Evolutionary conservation across 148 eudicot species (phyloP), one percentile per base, ranked within the genome.

Genomic region (Linanthus parryae): DNA sequence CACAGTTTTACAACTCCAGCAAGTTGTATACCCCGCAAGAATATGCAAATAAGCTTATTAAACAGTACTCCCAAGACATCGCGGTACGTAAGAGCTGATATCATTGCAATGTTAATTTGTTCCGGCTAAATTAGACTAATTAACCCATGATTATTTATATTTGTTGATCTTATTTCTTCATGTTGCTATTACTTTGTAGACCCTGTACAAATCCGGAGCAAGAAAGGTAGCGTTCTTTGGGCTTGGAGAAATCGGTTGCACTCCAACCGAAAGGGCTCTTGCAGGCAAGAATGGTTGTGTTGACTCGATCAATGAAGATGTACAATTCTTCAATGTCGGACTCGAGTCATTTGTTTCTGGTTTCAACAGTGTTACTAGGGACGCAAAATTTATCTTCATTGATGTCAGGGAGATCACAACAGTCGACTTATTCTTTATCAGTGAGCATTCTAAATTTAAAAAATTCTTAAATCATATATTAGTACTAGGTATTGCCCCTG

Each of bases 191-290:
- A n/a, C n/a, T n/a, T n/a, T n/a, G n/a, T 25, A 79, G 85, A 54
- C 31, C 15, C 30, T 81, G 44, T 48, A 77, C 21, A 25, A 36
- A 2, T 3, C 9, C 8, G 78, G 74, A 63, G 88, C 88, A 36
- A 81, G 73, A 58, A 81, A 77, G 47, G 54, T 81, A 1, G 71
- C 66, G 1, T 0, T 74, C 18, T 70, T 74, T 16, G 81, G 78
- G 14, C 37, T 77, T 0, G 68, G 78, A 0, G 75, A 54, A 1
- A 52, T 81, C 36, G 88, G 83, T 6, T 81, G 88, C 52, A 64
- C 72, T 50, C 83, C 80, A 0, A n/a, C 4, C 6, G 52, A 51
- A 36, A 33, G 31, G 3, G 48, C 47, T 44, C n/a, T 1, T 2
- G n/a, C 44, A 12, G 48, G 39, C 11, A 37, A 54, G 7, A 39